Evolutionary conservation across 352 stramenopile species (phyloP), one percentile per base, ranked within the genome.

Genomic region (Plasmopara viticola): DNA sequence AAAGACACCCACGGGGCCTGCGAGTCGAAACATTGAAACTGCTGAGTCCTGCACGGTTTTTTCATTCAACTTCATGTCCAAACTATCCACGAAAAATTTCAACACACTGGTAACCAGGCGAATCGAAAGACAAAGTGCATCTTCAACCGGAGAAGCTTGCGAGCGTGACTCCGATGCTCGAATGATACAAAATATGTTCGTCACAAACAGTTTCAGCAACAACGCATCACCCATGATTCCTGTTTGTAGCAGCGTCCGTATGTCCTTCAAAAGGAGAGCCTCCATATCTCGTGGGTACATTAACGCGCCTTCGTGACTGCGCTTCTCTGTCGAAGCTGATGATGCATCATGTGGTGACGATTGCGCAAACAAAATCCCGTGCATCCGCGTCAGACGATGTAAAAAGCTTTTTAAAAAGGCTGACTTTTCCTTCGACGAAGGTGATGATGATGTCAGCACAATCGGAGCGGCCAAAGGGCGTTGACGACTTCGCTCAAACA

Each of bases 401-500:
- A 95, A 53, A 28, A 90, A 94, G 51, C 81, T 93, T 69, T 96
- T 95, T 42, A 96, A 70, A 41, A 80, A 86, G 30, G 81, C 67
- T 44, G 71, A 81, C 55, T 89, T 94, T n/a, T 92, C 81, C 55
- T 86, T 90, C 2, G 63, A 64, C 7, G 73, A 69, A 9, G 65
- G 60, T 12, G 69, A 78, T 30, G 59, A 54, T 12, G 70, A 38
- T 6, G 68, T 75, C 39, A 88, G 61, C 15, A 53, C 49, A 34
- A 58, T 59, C 5, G 74, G 71, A 3, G 68, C 60, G 8, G 71
- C 68, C 31, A 87, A 58, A 37, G 73, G 70, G 12, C 75, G 78
- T 55, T 94, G 84, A n/a, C 79, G 78, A 49, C 78, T 91, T 15
- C 84, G 86, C 45, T 95, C 85, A 63, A 95, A 96, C 6, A 96